These are phyloP conservation scores for Cystobasidium tubakii DNA, from an alignment of 768 basidiomycete species.

Conservation along the genomic window DNA sequence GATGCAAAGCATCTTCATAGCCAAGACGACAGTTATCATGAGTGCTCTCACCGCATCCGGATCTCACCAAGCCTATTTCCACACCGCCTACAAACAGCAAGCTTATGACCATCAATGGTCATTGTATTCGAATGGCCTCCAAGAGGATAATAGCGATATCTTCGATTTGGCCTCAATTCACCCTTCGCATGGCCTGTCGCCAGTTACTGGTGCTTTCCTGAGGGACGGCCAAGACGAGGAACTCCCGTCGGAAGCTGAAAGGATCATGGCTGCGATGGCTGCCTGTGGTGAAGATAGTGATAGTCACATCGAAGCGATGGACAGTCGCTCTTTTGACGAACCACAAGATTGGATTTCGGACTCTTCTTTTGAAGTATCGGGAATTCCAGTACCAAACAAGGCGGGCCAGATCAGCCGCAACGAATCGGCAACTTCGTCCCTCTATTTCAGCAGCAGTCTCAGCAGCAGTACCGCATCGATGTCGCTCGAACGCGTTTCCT, in stretches of 20 bases:
- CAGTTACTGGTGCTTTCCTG: not conserved
- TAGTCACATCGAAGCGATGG: not conserved
- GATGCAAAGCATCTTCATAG: not conserved
- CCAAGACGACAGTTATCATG: not conserved
- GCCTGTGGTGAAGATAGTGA: not conserved
- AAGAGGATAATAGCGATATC: not conserved
- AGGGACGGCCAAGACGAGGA: not conserved
- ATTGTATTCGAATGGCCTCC: not conserved
- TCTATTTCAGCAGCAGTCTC: not conserved
- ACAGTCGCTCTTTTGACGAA: not conserved
- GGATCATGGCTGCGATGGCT: not conserved
- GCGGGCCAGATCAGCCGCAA: not conserved
- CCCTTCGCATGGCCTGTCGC: slow-evolving; percentile 2
- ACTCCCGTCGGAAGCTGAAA: not conserved
- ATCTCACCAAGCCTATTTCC: not conserved
- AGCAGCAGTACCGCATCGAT: slow-evolving; percentile 6
- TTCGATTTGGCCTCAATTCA: slow-evolving; percentile 3
- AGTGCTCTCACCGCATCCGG: not conserved
- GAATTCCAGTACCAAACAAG: not conserved
- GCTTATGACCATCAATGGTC: not conserved
- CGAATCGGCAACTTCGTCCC: not conserved
- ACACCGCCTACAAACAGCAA: not conserved
- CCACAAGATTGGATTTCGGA: slow-evolving; percentile 1
- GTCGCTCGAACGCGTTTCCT: slow-evolving; percentile 11
- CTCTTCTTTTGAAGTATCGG: not conserved